Conservation (phyloP, 1,139 yeast genomes). For the Yarrowia galli region DNA sequence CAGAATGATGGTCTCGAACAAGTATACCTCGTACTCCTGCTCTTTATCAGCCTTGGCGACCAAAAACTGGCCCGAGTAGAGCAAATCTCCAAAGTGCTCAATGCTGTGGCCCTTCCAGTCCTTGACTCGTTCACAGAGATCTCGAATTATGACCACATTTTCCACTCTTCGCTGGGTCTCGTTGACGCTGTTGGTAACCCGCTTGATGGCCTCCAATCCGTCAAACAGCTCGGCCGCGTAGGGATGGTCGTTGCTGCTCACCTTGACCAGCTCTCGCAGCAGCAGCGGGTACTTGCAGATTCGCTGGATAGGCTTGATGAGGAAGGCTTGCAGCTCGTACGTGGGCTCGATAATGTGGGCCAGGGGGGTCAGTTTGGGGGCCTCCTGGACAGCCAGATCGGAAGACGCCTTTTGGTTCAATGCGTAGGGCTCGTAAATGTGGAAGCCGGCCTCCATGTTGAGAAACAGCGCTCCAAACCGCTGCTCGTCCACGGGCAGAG, state of each 20-base stretch:
- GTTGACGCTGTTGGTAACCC: constrained; percentile 85
- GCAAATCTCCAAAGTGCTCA: constrained; percentile 81
- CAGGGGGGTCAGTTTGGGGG: constrained; percentile 62
- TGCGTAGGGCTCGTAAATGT: constrained; percentile 84
- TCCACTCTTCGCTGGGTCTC: constrained; percentile 95
- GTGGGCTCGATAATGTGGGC: constrained; percentile 78
- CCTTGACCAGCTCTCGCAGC: constrained; percentile 74
- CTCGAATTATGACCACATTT: constrained; percentile 74
- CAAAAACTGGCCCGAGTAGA: constrained; percentile 77
- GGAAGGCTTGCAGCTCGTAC: constrained; percentile 86
- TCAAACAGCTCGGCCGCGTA: constrained; percentile 70
- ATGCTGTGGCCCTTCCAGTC: constrained; percentile 96
- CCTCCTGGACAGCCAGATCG: constrained; percentile 75
- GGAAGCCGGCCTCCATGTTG: constrained; percentile 78
- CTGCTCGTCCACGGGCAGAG: constrained; percentile 76
- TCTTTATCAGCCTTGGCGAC: constrained; percentile 80
- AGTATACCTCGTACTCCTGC: constrained; percentile 85
- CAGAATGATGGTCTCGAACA: constrained; percentile 85
- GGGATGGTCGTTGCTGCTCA: constrained; percentile 61
- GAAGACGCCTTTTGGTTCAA: constrained; percentile 88
- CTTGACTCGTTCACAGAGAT: constrained; percentile 72
- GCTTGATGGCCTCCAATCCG: constrained; percentile 73
- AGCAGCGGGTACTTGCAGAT: constrained; percentile 91
- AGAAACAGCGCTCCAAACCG: constrained; percentile 87
- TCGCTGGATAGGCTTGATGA: constrained; percentile 94